Evolutionary conservation across 1,284 basidiomycete genomes (phyloP), one percentile per base, ranked within the genome.

Genomic region (Microstroma glucosiphilum): DNA sequence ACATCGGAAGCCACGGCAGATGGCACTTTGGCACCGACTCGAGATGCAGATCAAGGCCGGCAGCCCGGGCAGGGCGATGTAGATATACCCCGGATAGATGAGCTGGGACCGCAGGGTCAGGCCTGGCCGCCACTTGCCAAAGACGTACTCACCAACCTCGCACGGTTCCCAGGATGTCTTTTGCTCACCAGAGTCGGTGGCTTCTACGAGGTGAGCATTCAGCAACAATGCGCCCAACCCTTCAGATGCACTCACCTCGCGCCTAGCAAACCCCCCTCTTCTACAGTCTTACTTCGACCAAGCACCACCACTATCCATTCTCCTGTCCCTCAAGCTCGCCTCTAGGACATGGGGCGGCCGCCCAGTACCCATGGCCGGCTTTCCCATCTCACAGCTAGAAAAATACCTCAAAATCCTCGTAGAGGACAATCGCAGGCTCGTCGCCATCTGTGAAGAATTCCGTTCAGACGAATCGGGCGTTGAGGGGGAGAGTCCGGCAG

Each of bases 381-480:
- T 78, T 46, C 77, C 77, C 1, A 40, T 72, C 19, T 66, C 65
- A 15, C 77, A 78, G 60, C 66, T 78, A 13, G 76, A 77, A 58
- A 78, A 78, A 57, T 76, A 77, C 41, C 68, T 78, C 57, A 77
- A 78, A 48, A 62, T 67, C 15, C 66, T 78, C 6, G 77, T 78
- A 1, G 69, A 73, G 37, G 74, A 77, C 49, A 61, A 74, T 19
- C 66, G 70, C 3, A 37, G 67, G 13, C 69, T 78, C 15, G 75
- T 78, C 0, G 77, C 77, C 8, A 76, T 78, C 6, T 69, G 69
- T 21, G 77, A 78, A 30, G 77, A 78, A 60, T 77, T 75, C 25
- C 51, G 51, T 6, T 23, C 46, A 37, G 69, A 72, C 26, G 75
- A 77, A 40, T 60, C 72, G 12, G 67, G 70, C 3, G 26, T 66